Conservation (phyloP, 805 yeast species). For the Candida nemodendra region DNA sequence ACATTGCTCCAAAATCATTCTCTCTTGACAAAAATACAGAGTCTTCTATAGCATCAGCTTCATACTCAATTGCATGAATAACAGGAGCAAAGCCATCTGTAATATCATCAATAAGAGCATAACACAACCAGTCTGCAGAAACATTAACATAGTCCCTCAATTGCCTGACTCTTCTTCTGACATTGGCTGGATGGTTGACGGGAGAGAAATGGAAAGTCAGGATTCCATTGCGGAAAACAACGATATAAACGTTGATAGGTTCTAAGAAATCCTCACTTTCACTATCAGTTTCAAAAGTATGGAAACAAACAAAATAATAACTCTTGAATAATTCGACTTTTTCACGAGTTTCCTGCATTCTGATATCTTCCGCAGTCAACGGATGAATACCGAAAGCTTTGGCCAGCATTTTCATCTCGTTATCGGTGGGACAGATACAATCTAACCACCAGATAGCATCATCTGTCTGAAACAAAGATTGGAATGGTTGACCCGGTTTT, state of each 20-base stretch:
- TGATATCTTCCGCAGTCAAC: conserved; percentile 93
- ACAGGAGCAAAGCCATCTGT: conserved; percentile 85
- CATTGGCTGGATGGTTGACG: conserved; percentile 67
- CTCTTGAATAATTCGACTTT: conserved; percentile 88
- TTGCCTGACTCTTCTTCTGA: conserved; percentile 79
- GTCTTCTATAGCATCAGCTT: conserved; percentile 80
- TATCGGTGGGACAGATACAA: conserved; percentile 90
- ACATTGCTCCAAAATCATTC: conserved; percentile 71
- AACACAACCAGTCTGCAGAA: conserved; percentile 79
- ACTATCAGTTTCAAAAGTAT: conserved; percentile 84
- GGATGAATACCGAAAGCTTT: conserved; percentile 98
- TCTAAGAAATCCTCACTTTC: conserved; percentile 83
- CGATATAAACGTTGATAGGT: conserved; percentile 74
- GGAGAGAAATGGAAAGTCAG: conserved; percentile 71
- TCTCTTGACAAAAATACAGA: conserved; percentile 80
- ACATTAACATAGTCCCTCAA: conserved; percentile 75
- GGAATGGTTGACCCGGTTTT: conserved; percentile 59
- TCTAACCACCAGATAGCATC: conserved; percentile 96
- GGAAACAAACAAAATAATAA: conserved; percentile 95
- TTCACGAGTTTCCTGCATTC: conserved; percentile 96
- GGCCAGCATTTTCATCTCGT: conserved; percentile 87
- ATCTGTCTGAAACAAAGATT: conserved; percentile 66
- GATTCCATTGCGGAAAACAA: conserved; percentile 67
- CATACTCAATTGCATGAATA: conserved; percentile 72
- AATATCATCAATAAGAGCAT: conserved; percentile 79